Conservation (phyloP, 192 early-diverging fungal genomes). For the Chytriomyces sp. region DNA sequence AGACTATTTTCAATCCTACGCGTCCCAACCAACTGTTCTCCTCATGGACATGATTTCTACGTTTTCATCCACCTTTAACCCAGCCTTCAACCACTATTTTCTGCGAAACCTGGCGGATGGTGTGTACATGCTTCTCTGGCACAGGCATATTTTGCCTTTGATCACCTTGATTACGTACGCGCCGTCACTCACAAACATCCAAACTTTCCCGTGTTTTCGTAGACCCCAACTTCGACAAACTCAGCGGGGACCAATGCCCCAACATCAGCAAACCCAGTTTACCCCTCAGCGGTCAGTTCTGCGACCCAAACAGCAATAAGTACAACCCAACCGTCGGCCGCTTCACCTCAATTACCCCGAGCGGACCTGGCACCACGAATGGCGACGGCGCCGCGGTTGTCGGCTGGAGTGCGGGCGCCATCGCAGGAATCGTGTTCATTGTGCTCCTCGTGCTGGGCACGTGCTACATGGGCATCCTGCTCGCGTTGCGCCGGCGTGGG, state of each 20-base stretch:
- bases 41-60: neutral
- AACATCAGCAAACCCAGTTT: neutral
- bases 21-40: neutral
- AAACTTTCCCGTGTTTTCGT: too few species aligned
- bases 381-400: neutral
- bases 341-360: neutral
- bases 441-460: neutral
- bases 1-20: neutral
- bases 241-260: too few species aligned
- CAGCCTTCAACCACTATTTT: neutral
- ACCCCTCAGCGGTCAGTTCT: neutral
- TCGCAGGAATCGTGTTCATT: neutral
- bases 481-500: neutral
- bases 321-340: neutral
- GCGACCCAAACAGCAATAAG: neutral
- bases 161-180: too few species aligned
- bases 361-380: neutral
- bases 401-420: neutral
- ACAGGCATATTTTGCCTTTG: neutral
- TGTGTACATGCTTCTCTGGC: neutral
- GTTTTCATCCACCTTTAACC: neutral
- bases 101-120: neutral
- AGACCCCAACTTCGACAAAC: too few species aligned
- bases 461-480: neutral
- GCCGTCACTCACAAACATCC: too few species aligned